These are phyloP conservation scores for Diutina pseudorugosa DNA, from an alignment of 1,139 yeast species.

Conservation along the genomic window DNA sequence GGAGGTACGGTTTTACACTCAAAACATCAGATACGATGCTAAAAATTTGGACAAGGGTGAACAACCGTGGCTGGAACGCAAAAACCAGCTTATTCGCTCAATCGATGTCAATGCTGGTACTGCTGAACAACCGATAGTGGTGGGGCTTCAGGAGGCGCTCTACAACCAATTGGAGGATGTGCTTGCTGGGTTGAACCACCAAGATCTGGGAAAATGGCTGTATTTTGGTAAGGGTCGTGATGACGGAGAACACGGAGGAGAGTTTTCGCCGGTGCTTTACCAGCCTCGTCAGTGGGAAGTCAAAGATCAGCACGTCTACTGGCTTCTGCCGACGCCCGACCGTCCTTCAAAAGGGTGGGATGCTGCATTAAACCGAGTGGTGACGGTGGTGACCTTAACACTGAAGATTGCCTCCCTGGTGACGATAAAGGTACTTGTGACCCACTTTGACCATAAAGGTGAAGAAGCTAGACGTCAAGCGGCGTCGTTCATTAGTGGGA, in stretches of 20 bases:
- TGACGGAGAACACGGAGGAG: constrained; percentile 32
- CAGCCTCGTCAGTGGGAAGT: constrained; percentile 23
- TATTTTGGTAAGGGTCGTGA: constrained; percentile 36
- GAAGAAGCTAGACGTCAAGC: constrained; percentile 17
- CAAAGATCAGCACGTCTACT: constrained; percentile 23
- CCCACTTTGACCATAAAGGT: constrained; percentile 50
- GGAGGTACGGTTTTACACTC: constrained; percentile 33
- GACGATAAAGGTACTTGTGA: constrained; percentile 36
- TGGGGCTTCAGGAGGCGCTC: constrained; percentile 45
- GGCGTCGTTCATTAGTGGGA: not conserved
- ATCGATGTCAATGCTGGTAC: constrained; percentile 21
- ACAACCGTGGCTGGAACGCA: constrained; percentile 31
- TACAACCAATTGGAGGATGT: constrained; percentile 40
- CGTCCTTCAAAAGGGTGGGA: constrained; percentile 45
- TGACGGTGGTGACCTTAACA: constrained; percentile 28
- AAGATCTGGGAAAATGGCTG: constrained; percentile 21
- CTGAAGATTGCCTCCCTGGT: constrained; percentile 15
- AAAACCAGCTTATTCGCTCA: constrained; percentile 22
- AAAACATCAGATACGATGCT: constrained; percentile 41
- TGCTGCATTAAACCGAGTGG: constrained; percentile 36
- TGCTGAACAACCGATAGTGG: constrained; percentile 16
- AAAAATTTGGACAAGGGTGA: constrained; percentile 23
- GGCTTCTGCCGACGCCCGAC: constrained; percentile 38
- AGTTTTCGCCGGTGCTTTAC: constrained; percentile 34
- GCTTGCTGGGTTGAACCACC: constrained; percentile 18